Evolutionary conservation across 1,284 basidiomycete species (phyloP), one percentile per base, ranked within the genome.

Genomic region (Ustilago esculenta): DNA sequence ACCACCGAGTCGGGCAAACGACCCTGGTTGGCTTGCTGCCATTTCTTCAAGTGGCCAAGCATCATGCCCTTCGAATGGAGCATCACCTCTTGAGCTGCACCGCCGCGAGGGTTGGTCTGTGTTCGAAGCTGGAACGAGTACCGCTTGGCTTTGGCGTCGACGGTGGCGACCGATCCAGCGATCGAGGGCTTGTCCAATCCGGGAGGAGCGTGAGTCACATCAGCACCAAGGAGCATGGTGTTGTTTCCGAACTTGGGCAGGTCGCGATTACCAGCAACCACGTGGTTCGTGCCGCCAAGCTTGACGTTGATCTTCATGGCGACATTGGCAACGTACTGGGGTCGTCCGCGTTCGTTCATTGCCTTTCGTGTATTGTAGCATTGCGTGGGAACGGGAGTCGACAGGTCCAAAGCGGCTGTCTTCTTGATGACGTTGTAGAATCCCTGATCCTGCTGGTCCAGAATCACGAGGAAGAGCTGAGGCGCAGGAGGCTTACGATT

Each of bases 271-370:
- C 44, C 49, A 17, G 43, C 33, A 14, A 76, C 63, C 17, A 67
- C 52, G 29, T 76, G 73, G 47, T 85, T 86, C 39, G 83, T 67
- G 40, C 85, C 85, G n/a, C 83, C 83, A 33, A 85, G 82, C 82
- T 86, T 85, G 52, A 80, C 77, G 70, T 84, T 58, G 45, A 71
- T 57, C 67, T 75, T 77, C 75, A 77, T 77, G 2, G 73, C 50
- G 50, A 78, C 79, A 61, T 85, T 85, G 36, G 81, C 83, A 7
- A 80, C 80, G 78, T 85, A 85, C 74, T 85, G 84, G n/a, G 81
- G 81, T 8, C 76, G 51, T 40, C 72, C 63, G 81, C 68, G 60
- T 5, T 59, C 51, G 48, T 59, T 64, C 45, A 73, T 60, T 3
- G 68, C 73, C 59, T 77, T 77, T 29, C 47, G 42, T 5, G 57